phyloP scores from a whole-genome alignment of 345 rosid genomes.

The Arabidopsis thaliana region DNA sequence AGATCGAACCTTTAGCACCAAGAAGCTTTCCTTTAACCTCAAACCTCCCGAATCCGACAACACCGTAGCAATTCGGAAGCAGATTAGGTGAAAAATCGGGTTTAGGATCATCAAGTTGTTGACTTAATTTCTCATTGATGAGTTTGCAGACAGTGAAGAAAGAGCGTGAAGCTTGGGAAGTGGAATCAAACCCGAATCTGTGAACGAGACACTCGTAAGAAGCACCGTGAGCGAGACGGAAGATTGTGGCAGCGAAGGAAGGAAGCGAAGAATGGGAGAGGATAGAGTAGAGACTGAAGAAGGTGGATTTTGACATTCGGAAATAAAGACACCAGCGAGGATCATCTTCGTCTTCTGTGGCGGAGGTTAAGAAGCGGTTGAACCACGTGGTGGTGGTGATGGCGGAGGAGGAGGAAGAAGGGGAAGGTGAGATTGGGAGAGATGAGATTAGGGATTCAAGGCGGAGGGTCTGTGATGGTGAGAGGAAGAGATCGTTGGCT shows the following conservation, averaged over 20 bases:
- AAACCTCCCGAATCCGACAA: conserved; percentile 66
- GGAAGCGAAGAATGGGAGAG: conserved; percentile 52
- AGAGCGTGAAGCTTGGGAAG: conserved; percentile 58
- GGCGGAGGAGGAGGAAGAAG: conserved; percentile 25
- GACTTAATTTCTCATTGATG: conserved; percentile 53
- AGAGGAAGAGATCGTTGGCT: conserved; percentile 52
- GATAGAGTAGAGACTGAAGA: conserved; percentile 53
- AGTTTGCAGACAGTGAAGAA: conserved; percentile 69
- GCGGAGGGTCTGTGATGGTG: conserved; percentile 41
- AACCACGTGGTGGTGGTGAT: conserved; percentile 44
- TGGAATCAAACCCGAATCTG: conserved; percentile 58
- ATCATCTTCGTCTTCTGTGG: conserved; percentile 48
- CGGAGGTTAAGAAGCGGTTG: conserved; percentile 52
- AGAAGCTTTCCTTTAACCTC: conserved; percentile 54
- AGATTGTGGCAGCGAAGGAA: conserved; percentile 66
- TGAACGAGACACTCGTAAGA: conserved; percentile 55
- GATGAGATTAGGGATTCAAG: conserved; percentile 50
- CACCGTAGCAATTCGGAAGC: conserved; percentile 81
- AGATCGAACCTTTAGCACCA: conserved; percentile 54
- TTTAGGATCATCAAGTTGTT: conserved; percentile 50
- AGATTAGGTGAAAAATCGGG: conserved; percentile 60
- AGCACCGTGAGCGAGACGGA: conserved; percentile 76
- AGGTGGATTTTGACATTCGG: conserved; percentile 61
- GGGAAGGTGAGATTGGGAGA: conserved; percentile 45
- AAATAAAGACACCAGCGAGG: conserved; percentile 68